Percentiles rank a stretch among this genome's conserved stretches.
phyloP scores from a whole-genome alignment of 2,329 filamentous ascomycete genomes.

The Trichoderma oligosporum region DNA sequence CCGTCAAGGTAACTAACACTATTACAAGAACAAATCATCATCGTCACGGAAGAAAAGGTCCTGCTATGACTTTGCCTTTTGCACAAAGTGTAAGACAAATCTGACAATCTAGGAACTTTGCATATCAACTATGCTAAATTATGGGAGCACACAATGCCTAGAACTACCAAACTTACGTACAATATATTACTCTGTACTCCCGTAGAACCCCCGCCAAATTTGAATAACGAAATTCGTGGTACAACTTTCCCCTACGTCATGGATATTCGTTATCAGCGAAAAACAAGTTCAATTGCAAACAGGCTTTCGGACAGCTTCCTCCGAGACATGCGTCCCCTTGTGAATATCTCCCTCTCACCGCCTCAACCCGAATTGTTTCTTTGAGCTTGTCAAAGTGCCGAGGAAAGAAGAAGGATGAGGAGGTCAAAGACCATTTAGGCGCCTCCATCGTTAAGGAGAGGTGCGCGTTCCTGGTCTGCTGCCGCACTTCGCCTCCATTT shows the following conservation, averaged over 20 bases:
- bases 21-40: not conserved
- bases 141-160: not conserved
- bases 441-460: slow-evolving; percentile 52
- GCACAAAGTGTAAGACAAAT: not conserved
- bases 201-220: no score
- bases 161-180: no score
- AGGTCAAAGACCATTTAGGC: not conserved
- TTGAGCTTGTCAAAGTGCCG: no score
- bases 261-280: not conserved
- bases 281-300: not conserved
- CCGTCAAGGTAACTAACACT: slow-evolving; percentile 1
- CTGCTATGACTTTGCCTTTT: no score
- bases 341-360: not conserved
- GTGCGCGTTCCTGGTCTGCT: slow-evolving; percentile 56
- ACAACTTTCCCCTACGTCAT: slow-evolving; percentile 8
- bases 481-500: slow-evolving; percentile 44
- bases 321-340: slow-evolving; percentile 1
- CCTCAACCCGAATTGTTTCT: not conserved
- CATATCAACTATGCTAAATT: not conserved
- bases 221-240: not conserved
- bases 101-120: not conserved
- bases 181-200: no score
- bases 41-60: slow-evolving; percentile 22
- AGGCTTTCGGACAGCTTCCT: not conserved
- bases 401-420: no score